A percentile compares a stretch with the other conserved stretches of the same genome.
Conservation (phyloP, 192 early-diverging fungal species). For the Entomortierella beljakovae region DNA sequence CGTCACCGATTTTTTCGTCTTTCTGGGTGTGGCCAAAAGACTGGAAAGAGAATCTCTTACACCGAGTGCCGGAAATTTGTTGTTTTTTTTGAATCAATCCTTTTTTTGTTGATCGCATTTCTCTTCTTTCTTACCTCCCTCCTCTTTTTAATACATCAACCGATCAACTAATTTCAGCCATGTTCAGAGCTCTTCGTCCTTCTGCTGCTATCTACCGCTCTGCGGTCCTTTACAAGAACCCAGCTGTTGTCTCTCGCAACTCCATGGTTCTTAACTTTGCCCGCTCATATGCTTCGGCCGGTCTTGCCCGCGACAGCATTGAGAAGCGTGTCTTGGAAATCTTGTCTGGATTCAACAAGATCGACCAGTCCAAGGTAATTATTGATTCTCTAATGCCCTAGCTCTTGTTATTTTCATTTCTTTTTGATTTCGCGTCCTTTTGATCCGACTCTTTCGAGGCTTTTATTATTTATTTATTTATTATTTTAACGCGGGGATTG, state of each 20-base stretch:
- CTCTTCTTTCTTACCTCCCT: neutral
- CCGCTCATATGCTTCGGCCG: slow-evolving; percentile 83
- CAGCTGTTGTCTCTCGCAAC: slow-evolving; percentile 50
- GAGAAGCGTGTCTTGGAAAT: slow-evolving; percentile 91
- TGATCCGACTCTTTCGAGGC: no score
- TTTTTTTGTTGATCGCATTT: slow-evolving; percentile 9
- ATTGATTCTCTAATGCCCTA: no score
- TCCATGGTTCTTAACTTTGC: slow-evolving; percentile 55
- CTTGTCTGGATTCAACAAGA: slow-evolving; percentile 96
- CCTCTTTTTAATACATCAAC: neutral
- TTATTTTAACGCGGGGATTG: no score
- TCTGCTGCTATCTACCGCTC: slow-evolving; percentile 48
- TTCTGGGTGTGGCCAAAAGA: no score
- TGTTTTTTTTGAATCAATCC: neutral
- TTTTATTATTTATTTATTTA: no score
- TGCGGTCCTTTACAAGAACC: slow-evolving; percentile 45
- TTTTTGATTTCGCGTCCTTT: neutral
- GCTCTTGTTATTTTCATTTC: no score
- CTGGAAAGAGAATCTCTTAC: no score
- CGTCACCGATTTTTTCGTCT: neutral
- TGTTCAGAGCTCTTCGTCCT: slow-evolving; percentile 54
- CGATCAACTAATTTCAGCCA: neutral
- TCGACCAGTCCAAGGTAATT: slow-evolving; percentile 89
- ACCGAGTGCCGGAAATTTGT: neutral
- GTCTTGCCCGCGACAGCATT: slow-evolving; percentile 75